Base-by-base conservation (phyloP, 208 protist species). In the Borovskyia barvae region DNA sequence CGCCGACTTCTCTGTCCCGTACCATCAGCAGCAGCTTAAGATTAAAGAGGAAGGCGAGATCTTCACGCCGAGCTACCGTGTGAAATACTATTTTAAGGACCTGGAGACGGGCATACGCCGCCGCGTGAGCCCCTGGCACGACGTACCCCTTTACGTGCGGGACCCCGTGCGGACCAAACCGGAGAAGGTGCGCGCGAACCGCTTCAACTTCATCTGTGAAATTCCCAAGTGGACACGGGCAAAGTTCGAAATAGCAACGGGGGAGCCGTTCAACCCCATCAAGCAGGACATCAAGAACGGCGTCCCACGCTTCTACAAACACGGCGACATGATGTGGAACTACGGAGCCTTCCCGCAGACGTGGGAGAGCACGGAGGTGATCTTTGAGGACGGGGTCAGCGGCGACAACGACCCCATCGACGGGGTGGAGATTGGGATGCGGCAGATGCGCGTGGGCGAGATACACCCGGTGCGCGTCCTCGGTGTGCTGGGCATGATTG, bases 241-340 rank as follows among this genome's bases (percentile, higher is more conserved):
- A 12, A 98, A 98, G 88, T 97, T 97, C 57, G 96, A 98, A 76
- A 97, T 98, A 59, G 92, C 90, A 33, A 98, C 95, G 15, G 77
- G 82, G 17, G 92, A 97, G 76, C 58, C 82, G 12, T 97, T 90
- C 68, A 98, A 98, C 68, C 96, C 96, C 20, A 98, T 98, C 70
- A 97, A 96, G 81, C 93, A 97, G 68, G 96, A 98, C 76, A 92
- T 95, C 48, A 98, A 97, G 72, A 97, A 97, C 62, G 96, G 96
- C 22, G 65, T 97, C 12, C 87, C 96, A n/a, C 92, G 96, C 32
- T 96, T 97, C 64, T 97, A 98, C 90, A 97, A 97, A 63, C 83
- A 97, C 68, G 96, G 96, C 17, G 88, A 97, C 64, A 97, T 98
- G 87, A 87, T 97, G 85, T 98, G 87, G 78, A 98, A 98, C 80